Evolutionary conservation across 345 rosid genomes (phyloP).

Genomic region (Rhodomyrtus tomentosa): DNA sequence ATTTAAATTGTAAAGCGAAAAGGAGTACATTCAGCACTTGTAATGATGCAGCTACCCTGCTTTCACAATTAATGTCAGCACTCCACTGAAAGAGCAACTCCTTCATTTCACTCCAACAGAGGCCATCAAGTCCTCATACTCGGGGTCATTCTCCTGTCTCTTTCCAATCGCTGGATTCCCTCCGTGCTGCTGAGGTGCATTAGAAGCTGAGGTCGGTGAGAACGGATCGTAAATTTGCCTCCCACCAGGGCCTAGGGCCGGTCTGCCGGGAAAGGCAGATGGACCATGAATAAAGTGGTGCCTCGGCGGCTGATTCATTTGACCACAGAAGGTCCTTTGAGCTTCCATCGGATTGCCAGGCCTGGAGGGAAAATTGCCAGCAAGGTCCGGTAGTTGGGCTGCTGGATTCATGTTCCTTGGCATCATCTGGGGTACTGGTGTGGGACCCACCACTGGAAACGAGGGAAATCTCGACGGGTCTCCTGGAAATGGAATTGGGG

Average conservation of each 20-base stretch:
- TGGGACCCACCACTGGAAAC: constrained; percentile 26
- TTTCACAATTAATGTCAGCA: background rate
- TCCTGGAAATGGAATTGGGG: constrained; percentile 11
- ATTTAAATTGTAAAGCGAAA: background rate
- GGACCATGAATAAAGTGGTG: constrained; percentile 16
- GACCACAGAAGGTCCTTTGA: constrained; percentile 24
- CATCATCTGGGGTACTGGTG: constrained; percentile 26
- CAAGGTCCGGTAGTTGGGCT: constrained; percentile 21
- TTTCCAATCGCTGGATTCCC: constrained; percentile 9
- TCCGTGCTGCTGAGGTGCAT: constrained; percentile 29
- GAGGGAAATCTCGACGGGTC: constrained; percentile 25
- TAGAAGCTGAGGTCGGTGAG: constrained; percentile 47
- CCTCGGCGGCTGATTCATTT: constrained; percentile 10
- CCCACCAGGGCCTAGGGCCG: constrained; percentile 15
- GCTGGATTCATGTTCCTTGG: constrained; percentile 28
- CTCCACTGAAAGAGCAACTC: background rate
- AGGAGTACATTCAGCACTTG: background rate
- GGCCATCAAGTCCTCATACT: constrained; percentile 65
- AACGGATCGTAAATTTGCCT: constrained; percentile 84
- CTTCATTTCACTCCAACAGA: constrained; percentile 47
- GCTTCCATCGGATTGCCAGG: constrained; percentile 29
- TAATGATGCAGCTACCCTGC: background rate
- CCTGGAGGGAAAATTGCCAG: constrained; percentile 40
- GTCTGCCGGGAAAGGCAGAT: constrained; percentile 9
- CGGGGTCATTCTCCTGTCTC: constrained; percentile 44